Evolutionary conservation across 169 alveolate genomes (phyloP).

Genomic region (Eimeria sp.): DNA sequence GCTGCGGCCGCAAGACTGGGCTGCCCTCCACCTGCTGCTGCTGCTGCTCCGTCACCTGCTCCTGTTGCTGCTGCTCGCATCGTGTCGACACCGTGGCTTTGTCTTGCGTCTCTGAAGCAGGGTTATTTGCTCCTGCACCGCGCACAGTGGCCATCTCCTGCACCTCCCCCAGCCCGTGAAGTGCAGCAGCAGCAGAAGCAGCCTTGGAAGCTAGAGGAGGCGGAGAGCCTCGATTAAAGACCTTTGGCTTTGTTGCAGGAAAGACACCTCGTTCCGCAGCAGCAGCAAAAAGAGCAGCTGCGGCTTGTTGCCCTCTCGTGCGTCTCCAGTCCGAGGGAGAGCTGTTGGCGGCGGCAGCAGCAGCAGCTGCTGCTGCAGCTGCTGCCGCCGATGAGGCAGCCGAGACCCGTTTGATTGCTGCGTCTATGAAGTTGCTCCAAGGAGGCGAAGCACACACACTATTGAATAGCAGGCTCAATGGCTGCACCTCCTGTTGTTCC

Average conservation of each 20-base stretch:
- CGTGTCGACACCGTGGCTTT: neutral
- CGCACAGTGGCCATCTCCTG: too few relatives aligned
- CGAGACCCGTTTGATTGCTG: constrained; percentile 25
- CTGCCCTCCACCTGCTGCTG: constrained; percentile 10
- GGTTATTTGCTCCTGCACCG: neutral
- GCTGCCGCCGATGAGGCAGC: constrained; percentile 55
- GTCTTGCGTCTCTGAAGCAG: neutral
- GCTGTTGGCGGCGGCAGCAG: constrained; percentile 52
- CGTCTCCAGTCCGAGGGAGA: constrained; percentile 23
- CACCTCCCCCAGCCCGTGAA: too few relatives aligned
- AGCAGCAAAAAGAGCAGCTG: constrained; percentile 41
- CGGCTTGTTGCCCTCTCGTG: constrained; percentile 27
- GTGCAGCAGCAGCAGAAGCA: constrained; percentile 59
- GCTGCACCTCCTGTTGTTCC: neutral
- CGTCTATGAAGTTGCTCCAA: constrained; percentile 10
- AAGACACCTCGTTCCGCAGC: constrained; percentile 4
- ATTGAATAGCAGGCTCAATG: neutral
- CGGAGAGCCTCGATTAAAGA: neutral
- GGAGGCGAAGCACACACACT: constrained; percentile 29
- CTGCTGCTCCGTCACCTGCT: too few relatives aligned
- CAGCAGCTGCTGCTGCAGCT: constrained; percentile 57
- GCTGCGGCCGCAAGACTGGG: neutral
- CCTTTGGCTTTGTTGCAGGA: neutral
- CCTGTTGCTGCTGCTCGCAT: too few relatives aligned
- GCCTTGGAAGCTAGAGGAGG: neutral